Evolutionary conservation across 2,329 filamentous ascomycete genomes (phyloP).

Genomic region (Pseudogymnoascus sp.): DNA sequence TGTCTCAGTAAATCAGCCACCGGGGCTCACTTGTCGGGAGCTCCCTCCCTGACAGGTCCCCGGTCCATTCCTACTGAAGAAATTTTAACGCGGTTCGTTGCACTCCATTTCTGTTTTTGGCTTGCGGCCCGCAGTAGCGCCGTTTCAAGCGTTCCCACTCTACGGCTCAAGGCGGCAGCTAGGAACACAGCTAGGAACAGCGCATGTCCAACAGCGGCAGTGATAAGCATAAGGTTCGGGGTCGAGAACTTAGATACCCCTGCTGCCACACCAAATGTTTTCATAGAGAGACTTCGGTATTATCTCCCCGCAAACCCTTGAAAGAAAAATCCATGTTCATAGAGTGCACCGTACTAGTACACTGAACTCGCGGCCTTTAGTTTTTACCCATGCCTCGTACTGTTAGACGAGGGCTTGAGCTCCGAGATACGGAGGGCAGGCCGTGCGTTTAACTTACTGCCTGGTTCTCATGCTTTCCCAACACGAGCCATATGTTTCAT

Average conservation of each 20-base stretch:
- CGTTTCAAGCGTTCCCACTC: not conserved
- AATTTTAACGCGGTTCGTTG: not conserved
- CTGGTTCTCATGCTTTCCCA: not conserved
- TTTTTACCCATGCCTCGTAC: not conserved
- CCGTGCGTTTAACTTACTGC: not conserved
- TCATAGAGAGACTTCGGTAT: not conserved
- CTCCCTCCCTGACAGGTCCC: not conserved
- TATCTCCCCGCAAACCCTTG: not conserved
- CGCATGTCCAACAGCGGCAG: not conserved
- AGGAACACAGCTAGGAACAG: not conserved
- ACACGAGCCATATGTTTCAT: not conserved
- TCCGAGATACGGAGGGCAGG: not conserved
- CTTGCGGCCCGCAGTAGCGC: not conserved
- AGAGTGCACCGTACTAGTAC: no score
- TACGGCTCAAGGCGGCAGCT: not conserved
- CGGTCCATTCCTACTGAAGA: not conserved
- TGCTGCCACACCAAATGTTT: not conserved
- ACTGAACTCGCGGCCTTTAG: not conserved
- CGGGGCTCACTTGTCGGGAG: not conserved
- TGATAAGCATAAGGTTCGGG: slow-evolving; percentile 4
- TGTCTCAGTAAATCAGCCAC: not conserved
- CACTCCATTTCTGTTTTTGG: not conserved
- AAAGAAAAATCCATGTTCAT: not conserved
- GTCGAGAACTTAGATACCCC: not conserved
- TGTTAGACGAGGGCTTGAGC: not conserved